Evolutionary conservation across 441 rosid genomes (phyloP).

Genomic region (Pelargonium fulgidum): DNA sequence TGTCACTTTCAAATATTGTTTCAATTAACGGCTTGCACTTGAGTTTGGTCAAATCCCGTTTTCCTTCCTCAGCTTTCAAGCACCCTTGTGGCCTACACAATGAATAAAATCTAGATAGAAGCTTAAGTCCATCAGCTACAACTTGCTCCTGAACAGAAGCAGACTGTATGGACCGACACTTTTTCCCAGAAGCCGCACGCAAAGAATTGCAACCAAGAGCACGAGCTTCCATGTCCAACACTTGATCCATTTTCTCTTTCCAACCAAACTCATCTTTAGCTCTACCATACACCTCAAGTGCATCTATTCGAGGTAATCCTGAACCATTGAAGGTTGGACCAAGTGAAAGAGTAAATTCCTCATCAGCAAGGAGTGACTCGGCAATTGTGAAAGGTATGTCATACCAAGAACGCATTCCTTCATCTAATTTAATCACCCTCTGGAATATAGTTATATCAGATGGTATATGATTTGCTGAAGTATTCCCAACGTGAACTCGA

Average conservation of each 20-base stretch:
- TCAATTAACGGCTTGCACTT: constrained; percentile 85
- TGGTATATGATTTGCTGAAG: constrained; percentile 91
- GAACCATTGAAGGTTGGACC: constrained; percentile 89
- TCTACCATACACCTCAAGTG: constrained; percentile 96
- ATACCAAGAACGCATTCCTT: constrained; percentile 98
- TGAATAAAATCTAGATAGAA: constrained; percentile 70
- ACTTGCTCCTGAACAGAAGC: constrained; percentile 90
- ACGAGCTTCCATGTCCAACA: constrained; percentile 95
- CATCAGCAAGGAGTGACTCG: constrained; percentile 99
- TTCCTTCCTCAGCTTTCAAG: constrained; percentile 40
- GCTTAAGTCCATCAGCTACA: constrained; percentile 87
- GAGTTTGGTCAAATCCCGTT: constrained; percentile 48
- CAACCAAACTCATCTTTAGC: constrained; percentile 99
- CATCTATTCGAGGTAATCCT: constrained; percentile 82
- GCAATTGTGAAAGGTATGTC: constrained; percentile 97
- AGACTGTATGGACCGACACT: constrained; percentile 58
- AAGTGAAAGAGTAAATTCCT: constrained; percentile 79
- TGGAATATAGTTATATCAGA: constrained; percentile 86
- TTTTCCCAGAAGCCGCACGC: constrained; percentile 65
- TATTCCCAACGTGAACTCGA: constrained; percentile 93
- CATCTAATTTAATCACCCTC: constrained; percentile 93
- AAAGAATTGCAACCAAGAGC: constrained; percentile 77
- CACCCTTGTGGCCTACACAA: constrained; percentile 47
- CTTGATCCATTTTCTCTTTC: constrained; percentile 98
- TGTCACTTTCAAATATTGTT: constrained; percentile 84